Conservation (phyloP, 495 filamentous ascomycete species). For the Mycothermus thermophilus region DNA sequence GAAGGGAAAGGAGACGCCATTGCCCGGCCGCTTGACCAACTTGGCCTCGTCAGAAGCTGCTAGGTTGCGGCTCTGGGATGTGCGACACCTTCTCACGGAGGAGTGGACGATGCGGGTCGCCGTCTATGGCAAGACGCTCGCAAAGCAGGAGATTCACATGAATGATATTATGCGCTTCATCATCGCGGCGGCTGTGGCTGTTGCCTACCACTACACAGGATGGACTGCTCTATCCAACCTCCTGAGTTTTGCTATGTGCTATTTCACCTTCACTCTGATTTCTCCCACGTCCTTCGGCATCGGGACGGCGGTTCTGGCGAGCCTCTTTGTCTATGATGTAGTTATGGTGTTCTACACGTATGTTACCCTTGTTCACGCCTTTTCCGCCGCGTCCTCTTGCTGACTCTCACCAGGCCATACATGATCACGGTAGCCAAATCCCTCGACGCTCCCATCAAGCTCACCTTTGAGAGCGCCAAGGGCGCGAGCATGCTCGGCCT, state of each 20-base stretch:
- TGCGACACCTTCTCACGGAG: conserved; percentile 30
- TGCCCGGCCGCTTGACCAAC: conserved; percentile 29
- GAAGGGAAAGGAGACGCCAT: conserved; percentile 24
- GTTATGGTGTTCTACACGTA: conserved; percentile 93
- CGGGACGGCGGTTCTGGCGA: conserved; percentile 59
- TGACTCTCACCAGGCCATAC: conserved; percentile 39
- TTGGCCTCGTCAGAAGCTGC: conserved; percentile 13
- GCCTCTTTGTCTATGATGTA: conserved; percentile 88
- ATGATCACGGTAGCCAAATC: conserved; percentile 93
- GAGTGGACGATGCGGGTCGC: conserved; percentile 35
- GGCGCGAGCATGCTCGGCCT: conserved; percentile 76
- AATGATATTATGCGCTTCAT: conserved; percentile 41
- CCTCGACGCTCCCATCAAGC: conserved; percentile 85
- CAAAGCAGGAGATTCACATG: conserved; percentile 23
- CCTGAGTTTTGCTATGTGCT: conserved; percentile 74
- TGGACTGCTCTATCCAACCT: conserved; percentile 75
- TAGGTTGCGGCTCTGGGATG: conserved; percentile 25
- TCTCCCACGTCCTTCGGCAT: conserved; percentile 84
- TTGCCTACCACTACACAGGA: conserved; percentile 54
- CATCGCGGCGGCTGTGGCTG: conserved; percentile 43
- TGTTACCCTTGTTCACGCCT: conserved; percentile 10
- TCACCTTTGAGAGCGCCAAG: conserved; percentile 62
- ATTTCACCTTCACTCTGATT: conserved; percentile 65
- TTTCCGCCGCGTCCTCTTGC: not conserved
- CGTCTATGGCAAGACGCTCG: conserved; percentile 23